Conservation (phyloP, 1,284 basidiomycete genomes). For the Ceratobasidium papillatum region DNA sequence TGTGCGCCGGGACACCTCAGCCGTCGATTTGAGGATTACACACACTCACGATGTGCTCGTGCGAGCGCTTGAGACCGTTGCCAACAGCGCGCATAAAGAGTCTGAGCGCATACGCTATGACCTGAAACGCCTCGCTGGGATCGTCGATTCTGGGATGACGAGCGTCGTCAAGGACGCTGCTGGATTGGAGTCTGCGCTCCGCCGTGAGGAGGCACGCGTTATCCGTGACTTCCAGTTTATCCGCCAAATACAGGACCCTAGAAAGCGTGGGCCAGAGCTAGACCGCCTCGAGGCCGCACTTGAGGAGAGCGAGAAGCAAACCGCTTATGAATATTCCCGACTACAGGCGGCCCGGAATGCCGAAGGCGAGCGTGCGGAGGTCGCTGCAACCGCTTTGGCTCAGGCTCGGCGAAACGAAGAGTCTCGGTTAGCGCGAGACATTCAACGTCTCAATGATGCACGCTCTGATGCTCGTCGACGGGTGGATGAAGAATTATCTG, state of each 20-base stretch:
- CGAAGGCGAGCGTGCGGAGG: conserved; percentile 31
- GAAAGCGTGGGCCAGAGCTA: conserved; percentile 39
- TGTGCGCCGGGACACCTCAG: conserved; percentile 30
- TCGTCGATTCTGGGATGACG: conserved; percentile 26
- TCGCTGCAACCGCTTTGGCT: conserved; percentile 15
- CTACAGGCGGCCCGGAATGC: conserved; percentile 34
- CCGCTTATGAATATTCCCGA: conserved; percentile 38
- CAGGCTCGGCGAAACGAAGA: conserved; percentile 37
- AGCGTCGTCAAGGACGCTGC: conserved; percentile 10
- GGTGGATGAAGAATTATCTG: conserved; percentile 26
- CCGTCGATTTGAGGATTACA: conserved; percentile 18
- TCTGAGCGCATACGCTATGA: conserved; percentile 35
- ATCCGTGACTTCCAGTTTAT: conserved; percentile 30
- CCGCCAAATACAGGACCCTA: conserved; percentile 39
- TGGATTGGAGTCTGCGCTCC: conserved; percentile 4
- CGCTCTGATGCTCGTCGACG: conserved; percentile 16
- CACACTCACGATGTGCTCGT: conserved; percentile 28
- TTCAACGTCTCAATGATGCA: conserved; percentile 19
- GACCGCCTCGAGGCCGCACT: conserved; percentile 39
- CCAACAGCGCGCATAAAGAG: conserved; percentile 24
- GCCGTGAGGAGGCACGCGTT: conserved; percentile 34
- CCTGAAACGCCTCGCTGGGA: conserved; percentile 20
- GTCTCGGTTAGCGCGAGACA: conserved; percentile 1
- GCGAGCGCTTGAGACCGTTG: conserved; percentile 10
- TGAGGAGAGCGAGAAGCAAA: conserved; percentile 37